Percentiles rank a stretch among this genome's conserved stretches.
These are phyloP conservation scores for Scedosporium boydii DNA, from an alignment of 2,329 filamentous ascomycete species.

Conservation along the genomic window DNA sequence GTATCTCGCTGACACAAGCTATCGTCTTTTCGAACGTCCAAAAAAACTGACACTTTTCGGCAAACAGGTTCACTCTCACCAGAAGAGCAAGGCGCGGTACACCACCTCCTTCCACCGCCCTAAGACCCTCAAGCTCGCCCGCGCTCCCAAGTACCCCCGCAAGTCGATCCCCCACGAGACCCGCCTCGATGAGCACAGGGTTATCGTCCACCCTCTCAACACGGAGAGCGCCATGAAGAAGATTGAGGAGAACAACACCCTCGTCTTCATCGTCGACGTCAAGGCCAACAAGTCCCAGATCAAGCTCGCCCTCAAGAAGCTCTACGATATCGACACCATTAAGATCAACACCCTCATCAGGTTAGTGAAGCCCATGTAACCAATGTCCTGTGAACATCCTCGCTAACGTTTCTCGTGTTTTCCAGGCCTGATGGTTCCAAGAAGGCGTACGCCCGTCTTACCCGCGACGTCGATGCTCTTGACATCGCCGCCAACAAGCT, in stretches of 20 bases:
- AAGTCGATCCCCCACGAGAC: conserved; percentile 85
- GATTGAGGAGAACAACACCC: conserved; percentile 99
- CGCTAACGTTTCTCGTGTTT: conserved; percentile 11
- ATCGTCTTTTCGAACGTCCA: background rate
- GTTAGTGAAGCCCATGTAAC: conserved; percentile 36
- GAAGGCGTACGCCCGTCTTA: conserved; percentile 97
- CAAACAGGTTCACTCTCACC: conserved; percentile 51
- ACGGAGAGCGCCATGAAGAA: conserved; percentile 99
- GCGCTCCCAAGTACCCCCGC: conserved; percentile 91
- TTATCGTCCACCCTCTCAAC: conserved; percentile 97
- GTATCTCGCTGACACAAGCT: conserved; percentile 26
- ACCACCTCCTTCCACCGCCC: conserved; percentile 95
- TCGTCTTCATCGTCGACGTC: conserved; percentile 93
- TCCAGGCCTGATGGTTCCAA: conserved; percentile 85
- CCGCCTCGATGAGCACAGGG: conserved; percentile 93
- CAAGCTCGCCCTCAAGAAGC: conserved; percentile 95
- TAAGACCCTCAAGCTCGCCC: conserved; percentile 89
- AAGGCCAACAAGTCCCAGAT: conserved; percentile 99
- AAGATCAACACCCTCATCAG: conserved; percentile 99
- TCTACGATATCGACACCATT: conserved; percentile 95
- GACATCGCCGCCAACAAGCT: conserved; percentile 99
- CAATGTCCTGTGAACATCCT: conserved; percentile 8
- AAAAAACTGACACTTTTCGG: background rate
- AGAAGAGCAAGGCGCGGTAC: conserved; percentile 85
- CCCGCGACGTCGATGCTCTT: conserved; percentile 92